Conservation (phyloP, 164 flowering plant genomes). For the Malania oleifera region DNA sequence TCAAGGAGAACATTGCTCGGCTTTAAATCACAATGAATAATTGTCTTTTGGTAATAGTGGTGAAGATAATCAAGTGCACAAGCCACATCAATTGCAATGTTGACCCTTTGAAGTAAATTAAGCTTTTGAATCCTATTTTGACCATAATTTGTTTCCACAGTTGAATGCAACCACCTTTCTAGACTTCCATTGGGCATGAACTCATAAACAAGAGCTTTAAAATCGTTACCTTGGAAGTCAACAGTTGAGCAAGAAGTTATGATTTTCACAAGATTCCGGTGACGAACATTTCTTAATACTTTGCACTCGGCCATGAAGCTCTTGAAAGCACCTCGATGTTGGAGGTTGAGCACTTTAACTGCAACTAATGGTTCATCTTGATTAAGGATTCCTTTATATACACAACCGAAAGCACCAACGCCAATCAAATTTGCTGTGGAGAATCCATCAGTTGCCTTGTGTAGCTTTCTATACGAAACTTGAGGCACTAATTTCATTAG, state of each 20-base stretch:
- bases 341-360: conserved; percentile 29
- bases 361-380: conserved; percentile 11
- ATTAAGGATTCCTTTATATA: conserved; percentile 25
- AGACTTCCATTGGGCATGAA: conserved; percentile 31
- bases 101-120: conserved; percentile 19
- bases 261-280: conserved; percentile 31
- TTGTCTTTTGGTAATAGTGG: conserved; percentile 8
- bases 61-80: conserved; percentile 36
- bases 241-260: conserved; percentile 27
- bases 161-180: conserved; percentile 30
- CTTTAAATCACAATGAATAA: conserved; percentile 31
- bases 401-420: conserved; percentile 25
- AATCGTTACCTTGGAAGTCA: conserved; percentile 29
- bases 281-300: conserved; percentile 23
- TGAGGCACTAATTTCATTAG: neutral
- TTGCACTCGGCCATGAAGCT: conserved; percentile 31
- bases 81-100: conserved; percentile 31
- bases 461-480: conserved; percentile 22
- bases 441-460: conserved; percentile 24
- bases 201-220: conserved; percentile 29
- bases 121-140: neutral
- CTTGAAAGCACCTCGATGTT: conserved; percentile 22
- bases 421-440: conserved; percentile 25
- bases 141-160: neutral
- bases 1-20: conserved; percentile 39